Evolutionary conservation across 768 basidiomycete species (phyloP), one percentile per base, ranked within the genome.

Genomic region (Paxillus involutus): DNA sequence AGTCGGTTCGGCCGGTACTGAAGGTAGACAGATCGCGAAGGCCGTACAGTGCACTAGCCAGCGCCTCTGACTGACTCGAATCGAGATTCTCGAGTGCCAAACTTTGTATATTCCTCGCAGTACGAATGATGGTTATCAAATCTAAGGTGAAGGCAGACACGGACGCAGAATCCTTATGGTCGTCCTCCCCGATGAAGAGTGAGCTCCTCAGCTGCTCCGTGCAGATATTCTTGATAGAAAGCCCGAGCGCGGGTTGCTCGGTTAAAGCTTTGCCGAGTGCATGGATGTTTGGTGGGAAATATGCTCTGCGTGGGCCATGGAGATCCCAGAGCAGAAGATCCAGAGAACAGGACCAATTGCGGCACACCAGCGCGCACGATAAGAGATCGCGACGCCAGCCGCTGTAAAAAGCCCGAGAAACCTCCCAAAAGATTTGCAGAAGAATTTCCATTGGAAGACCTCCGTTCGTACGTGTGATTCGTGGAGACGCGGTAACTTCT

Each of bases 311-410:
- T 36, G 0, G 59, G 2, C 6, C 11, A 12, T 19, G 16, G 45
- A 11, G 4, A 2, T 44, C 49, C 19, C 56, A 17, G 19, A 55
- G 61, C 29, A 65, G 57, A 26, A 65, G 21, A 1, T 56, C 51
- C 59, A 65, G 63, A 26, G 64, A 64, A 30, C 64, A 65, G 14
- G 59, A 49, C 64, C 64, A 65, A 13, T 64, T 47, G 3, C 55
- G 59, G 21, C 64, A 65, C 3, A 63, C 64, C 12, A 63, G 64
- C 13, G 64, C 64, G n/a, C 66, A 65, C 0, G 63, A 66, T 2
- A 65, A 47, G 8, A 65, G 47, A 55, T 65, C 64, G 17, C 40
- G 17, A 21, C 58, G 57, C 64, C 64, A 66, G 13, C 49, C 66
- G 32, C 54, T 21, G 2, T 42, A 44, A 42, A 57, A 57, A 26